A percentile compares a stretch with the other conserved stretches of the same genome.
phyloP scores from a whole-genome alignment of 2,329 filamentous ascomycete genomes.

The Tolypocladium tundrense region DNA sequence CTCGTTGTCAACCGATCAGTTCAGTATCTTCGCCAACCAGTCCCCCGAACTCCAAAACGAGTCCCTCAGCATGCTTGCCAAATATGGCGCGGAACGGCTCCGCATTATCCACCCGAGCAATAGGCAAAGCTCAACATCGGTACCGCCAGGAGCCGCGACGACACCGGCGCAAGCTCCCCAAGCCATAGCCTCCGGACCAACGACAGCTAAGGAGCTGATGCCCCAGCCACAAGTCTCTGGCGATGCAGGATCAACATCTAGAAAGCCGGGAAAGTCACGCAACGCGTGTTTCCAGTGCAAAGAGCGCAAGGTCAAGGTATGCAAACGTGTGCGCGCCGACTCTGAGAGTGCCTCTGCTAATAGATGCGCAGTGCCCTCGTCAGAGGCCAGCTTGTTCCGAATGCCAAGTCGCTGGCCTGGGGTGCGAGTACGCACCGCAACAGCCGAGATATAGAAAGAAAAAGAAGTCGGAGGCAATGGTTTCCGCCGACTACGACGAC shows the following conservation, averaged over 20 bases:
- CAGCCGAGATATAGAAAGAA: slow-evolving; percentile 14
- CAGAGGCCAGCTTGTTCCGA: slow-evolving; percentile 28
- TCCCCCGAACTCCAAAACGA: slow-evolving; percentile 43
- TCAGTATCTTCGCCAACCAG: slow-evolving; percentile 51
- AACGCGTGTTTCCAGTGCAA: slow-evolving; percentile 26
- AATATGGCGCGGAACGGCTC: slow-evolving; percentile 46
- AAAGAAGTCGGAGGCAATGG: slow-evolving; percentile 9
- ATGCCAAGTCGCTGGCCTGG: slow-evolving; percentile 19
- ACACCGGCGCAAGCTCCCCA: slow-evolving; percentile 10
- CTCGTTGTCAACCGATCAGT: slow-evolving; percentile 43
- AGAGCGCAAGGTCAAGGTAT: slow-evolving; percentile 26
- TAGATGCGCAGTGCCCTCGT: slow-evolving; percentile 25
- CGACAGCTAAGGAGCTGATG: slow-evolving; percentile 20
- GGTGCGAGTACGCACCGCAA: slow-evolving; percentile 29
- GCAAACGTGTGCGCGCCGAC: neutral
- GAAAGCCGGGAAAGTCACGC: slow-evolving; percentile 18
- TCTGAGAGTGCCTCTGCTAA: slow-evolving; percentile 8
- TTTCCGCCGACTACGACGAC: slow-evolving; percentile 8
- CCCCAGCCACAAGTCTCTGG: slow-evolving; percentile 11
- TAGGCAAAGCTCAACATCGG: slow-evolving; percentile 16
- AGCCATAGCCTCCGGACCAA: slow-evolving; percentile 12
- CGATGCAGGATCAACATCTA: slow-evolving; percentile 7
- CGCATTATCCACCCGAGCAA: slow-evolving; percentile 45
- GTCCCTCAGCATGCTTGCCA: slow-evolving; percentile 45
- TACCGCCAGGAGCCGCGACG: slow-evolving; percentile 15